A percentile compares a stretch with the other conserved stretches of the same genome.
Evolutionary conservation across 345 rosid species (phyloP).

Genomic region (Brassica juncea): DNA sequence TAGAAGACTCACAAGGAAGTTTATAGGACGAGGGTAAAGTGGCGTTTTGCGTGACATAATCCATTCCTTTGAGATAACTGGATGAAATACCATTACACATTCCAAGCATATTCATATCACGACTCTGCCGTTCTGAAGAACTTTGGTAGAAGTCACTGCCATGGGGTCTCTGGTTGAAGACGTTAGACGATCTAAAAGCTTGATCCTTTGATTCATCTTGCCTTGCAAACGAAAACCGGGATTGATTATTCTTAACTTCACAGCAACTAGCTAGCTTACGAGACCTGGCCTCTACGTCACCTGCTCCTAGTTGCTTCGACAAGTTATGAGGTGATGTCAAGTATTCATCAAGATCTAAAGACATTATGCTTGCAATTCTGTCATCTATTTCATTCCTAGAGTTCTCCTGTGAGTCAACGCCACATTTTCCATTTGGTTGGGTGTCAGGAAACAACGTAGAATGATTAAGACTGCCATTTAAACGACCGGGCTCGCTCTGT

Average conservation of each 20-base stretch:
- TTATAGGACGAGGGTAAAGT: conserved; percentile 52
- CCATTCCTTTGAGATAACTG: conserved; percentile 52
- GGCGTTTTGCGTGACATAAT: conserved; percentile 41
- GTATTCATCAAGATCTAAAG: conserved; percentile 77
- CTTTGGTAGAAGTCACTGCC: conserved; percentile 45
- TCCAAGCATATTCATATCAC: conserved; percentile 49
- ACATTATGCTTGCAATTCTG: conserved; percentile 72
- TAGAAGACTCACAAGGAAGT: conserved; percentile 55
- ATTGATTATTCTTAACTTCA: conserved; percentile 65
- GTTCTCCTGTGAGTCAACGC: conserved; percentile 14
- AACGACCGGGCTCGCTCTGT: conserved; percentile 40
- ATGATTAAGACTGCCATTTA: conserved; percentile 41
- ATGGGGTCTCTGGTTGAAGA: conserved; percentile 43
- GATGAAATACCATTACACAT: conserved; percentile 52
- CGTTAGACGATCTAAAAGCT: conserved; percentile 43
- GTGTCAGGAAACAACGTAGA: conserved; percentile 43
- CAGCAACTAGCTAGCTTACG: conserved; percentile 49
- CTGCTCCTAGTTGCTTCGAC: conserved; percentile 53
- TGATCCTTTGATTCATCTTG: conserved; percentile 62
- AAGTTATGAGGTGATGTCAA: conserved; percentile 72
- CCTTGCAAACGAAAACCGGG: conserved; percentile 92
- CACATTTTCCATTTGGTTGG: conserved; percentile 24
- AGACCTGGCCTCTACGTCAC: conserved; percentile 55
- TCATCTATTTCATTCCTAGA: conserved; percentile 58
- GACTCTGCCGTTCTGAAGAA: conserved; percentile 47